Evolutionary conservation across 192 early-diverging fungal species (phyloP), one percentile per base, ranked within the genome.

Genomic region (Entomortierella lignicola): DNA sequence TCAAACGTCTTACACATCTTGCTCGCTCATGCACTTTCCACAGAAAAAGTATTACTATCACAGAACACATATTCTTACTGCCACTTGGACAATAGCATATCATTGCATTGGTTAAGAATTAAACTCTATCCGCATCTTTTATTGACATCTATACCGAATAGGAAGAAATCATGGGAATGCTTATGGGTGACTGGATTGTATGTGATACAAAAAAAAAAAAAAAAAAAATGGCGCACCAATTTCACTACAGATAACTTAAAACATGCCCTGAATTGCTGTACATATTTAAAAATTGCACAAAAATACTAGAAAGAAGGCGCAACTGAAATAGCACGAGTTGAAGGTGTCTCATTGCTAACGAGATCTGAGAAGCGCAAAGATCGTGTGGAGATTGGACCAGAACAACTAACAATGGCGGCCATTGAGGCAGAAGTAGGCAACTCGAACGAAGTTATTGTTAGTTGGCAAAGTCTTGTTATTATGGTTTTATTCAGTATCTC

Each of bases 141-240:
- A n/a, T n/a, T n/a, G n/a, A n/a, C n/a, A 3, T 20, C 11, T 39
- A 39, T 39, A 18, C 8, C 21, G 32, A 25, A 27, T 71, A 87
- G 82, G 86, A 87, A 71, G 86, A 87, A 39, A 81, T 87, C 41
- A 87, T 87, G 66, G 86, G 86, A 26, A 72, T 87, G 83, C 71
- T 87, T 31, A 82, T 87, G 73, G 86, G 86, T 43, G 74, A 82
- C 53, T 87, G 86, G 86, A 71, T 81, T 48, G 85, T 87, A 72
- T 41, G 70, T 58, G 29, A 26, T 32, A 4, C 31, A 8, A n/a
- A 47, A 10, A 57, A 30, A 8, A 18, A 34, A n/a, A 57, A n/a
- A 6, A 6, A 6, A 29, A 29, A 29, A 15, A 3, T 5, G 7
- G 26, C 26, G 17, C 54, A 15, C 54, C 12, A 4, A n/a, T n/a